Conservation (phyloP, 2,329 filamentous ascomycete genomes). For the Trichoderma aggressivum region DNA sequence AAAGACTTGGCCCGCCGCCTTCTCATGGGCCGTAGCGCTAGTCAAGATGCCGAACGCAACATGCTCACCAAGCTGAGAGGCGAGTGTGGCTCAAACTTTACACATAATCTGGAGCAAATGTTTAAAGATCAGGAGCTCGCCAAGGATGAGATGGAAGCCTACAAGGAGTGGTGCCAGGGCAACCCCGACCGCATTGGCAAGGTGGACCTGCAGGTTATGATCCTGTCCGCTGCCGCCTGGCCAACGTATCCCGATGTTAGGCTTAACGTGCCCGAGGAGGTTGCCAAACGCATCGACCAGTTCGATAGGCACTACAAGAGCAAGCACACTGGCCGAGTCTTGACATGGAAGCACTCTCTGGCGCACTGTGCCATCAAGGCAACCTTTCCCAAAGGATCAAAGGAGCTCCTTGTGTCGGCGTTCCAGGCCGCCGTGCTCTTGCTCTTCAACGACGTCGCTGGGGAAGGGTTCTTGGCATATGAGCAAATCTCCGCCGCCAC, state of each 20-base stretch:
- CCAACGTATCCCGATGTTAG: conserved; percentile 76
- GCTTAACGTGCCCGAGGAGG: conserved; percentile 70
- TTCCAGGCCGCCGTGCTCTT: conserved; percentile 90
- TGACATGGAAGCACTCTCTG: conserved; percentile 92
- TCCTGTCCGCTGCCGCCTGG: conserved; percentile 91
- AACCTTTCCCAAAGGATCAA: conserved; percentile 72
- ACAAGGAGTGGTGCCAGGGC: conserved; percentile 64
- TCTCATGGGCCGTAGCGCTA: conserved; percentile 88
- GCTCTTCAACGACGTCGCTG: conserved; percentile 72
- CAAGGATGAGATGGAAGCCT: conserved; percentile 88
- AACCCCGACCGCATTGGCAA: conserved; percentile 46
- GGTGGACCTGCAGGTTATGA: conserved; percentile 72
- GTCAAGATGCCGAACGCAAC: conserved; percentile 89
- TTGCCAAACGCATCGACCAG: conserved; percentile 71
- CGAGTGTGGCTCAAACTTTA: conserved; percentile 92
- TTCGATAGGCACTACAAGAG: conserved; percentile 84
- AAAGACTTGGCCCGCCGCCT: conserved; percentile 88
- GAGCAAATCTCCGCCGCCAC: conserved; percentile 71
- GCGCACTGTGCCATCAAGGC: conserved; percentile 85
- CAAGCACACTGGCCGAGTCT: conserved; percentile 82
- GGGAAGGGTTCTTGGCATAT: conserved; percentile 66
- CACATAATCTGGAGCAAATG: conserved; percentile 97
- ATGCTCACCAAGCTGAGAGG: conserved; percentile 90
- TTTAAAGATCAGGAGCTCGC: conserved; percentile 97
- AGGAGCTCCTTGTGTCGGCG: conserved; percentile 86